phyloP scores from a whole-genome alignment of 345 rosid species.

The Kandelia obovata region DNA sequence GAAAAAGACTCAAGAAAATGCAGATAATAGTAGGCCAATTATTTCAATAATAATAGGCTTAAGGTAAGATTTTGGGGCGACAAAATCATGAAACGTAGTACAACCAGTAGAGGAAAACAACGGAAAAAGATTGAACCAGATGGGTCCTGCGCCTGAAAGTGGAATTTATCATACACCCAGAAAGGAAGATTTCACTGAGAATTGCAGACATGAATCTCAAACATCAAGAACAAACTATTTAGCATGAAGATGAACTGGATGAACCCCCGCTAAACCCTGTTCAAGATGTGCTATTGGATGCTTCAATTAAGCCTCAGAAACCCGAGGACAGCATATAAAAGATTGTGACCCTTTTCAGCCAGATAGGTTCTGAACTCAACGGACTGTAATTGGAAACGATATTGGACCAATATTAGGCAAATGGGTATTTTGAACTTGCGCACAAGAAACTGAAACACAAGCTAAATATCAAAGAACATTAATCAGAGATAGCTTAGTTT shows the following conservation, averaged over 20 bases:
- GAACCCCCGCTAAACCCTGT: constrained; percentile 1
- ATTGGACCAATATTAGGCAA: not conserved
- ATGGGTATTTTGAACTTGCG: constrained; percentile 11
- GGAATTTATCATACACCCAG: constrained; percentile 84
- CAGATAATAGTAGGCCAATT: constrained; percentile 3
- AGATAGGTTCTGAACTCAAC: not conserved
- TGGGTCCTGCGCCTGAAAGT: constrained; percentile 85
- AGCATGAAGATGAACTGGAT: constrained; percentile 52
- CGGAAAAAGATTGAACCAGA: constrained; percentile 98
- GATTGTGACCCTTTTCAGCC: not conserved
- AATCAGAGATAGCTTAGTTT: constrained; percentile 6
- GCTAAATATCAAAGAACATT: not conserved
- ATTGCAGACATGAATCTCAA: constrained; percentile 97
- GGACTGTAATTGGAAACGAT: not conserved
- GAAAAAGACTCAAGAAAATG: constrained; percentile 4
- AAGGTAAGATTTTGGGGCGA: not conserved
- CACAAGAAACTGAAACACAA: constrained; percentile 9
- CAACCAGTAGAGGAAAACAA: constrained; percentile 97
- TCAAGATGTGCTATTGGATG: not conserved
- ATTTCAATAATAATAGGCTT: constrained; percentile 9
- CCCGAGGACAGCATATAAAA: constrained; percentile 1
- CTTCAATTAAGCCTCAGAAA: not conserved
- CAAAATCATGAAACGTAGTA: constrained; percentile 86
- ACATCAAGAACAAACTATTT: constrained; percentile 60
- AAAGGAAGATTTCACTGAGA: constrained; percentile 74